Conservation (phyloP, 2,329 filamentous ascomycete species). For the Monilinia vaccinii-corymbosi region DNA sequence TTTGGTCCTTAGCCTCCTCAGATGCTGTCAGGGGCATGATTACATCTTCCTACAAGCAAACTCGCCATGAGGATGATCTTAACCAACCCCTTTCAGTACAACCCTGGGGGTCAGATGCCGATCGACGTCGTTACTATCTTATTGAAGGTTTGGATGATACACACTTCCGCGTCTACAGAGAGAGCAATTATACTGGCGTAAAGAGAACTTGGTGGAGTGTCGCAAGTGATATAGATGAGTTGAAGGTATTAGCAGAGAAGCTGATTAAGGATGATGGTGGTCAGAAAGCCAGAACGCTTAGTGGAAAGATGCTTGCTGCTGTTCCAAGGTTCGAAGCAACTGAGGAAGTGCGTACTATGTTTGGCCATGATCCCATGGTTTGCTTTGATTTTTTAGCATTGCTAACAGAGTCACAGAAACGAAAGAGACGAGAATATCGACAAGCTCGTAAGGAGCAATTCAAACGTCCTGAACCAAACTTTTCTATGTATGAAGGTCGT, state of each 20-base stretch:
- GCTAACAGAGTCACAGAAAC: conserved; percentile 53
- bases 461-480: conserved; percentile 75
- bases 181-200: conserved; percentile 73
- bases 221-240: conserved; percentile 81
- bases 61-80: conserved; percentile 64
- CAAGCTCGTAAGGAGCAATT: conserved; percentile 68
- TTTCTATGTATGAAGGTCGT: conserved; percentile 90
- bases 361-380: background rate
- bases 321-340: conserved; percentile 87
- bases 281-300: conserved; percentile 69
- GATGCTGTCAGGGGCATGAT: conserved; percentile 74
- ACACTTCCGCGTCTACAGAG: conserved; percentile 84
- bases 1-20: conserved; percentile 86
- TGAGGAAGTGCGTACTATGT: conserved; percentile 59
- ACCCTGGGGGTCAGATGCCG: conserved; percentile 80
- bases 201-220: conserved; percentile 86
- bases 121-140: conserved; percentile 88
- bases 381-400: conserved; percentile 14
- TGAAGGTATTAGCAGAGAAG: conserved; percentile 65
- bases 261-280: conserved; percentile 69
- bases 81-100: conserved; percentile 88
- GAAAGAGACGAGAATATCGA: conserved; percentile 85
- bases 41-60: conserved; percentile 81
- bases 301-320: conserved; percentile 67
- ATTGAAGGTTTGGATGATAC: conserved; percentile 93